Conservation (phyloP, 768 basidiomycete species). For the Pleurotus pulmonarius region DNA sequence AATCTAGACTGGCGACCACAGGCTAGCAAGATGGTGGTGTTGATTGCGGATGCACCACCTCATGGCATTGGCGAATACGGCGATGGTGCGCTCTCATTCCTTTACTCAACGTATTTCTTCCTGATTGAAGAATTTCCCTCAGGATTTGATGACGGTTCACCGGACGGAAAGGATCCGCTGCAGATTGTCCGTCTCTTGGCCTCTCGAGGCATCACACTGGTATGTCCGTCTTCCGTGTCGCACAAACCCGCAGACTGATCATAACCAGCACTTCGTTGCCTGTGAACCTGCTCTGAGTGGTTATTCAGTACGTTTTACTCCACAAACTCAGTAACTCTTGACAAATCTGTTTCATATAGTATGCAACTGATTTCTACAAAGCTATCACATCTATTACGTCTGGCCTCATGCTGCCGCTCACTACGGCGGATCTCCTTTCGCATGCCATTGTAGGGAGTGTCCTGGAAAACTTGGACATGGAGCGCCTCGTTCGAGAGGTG, state of each 20-base stretch:
- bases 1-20: constrained; percentile 87
- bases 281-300: constrained; percentile 96
- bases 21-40: constrained; percentile 93
- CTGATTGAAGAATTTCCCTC: constrained; percentile 11
- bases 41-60: constrained; percentile 96
- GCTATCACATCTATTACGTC: constrained; percentile 91
- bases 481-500: constrained; percentile 90
- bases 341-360: constrained; percentile 36
- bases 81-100: constrained; percentile 59
- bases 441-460: constrained; percentile 97
- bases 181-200: constrained; percentile 89
- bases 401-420: constrained; percentile 93
- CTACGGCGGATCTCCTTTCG: constrained; percentile 90
- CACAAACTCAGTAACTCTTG: background rate
- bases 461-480: constrained; percentile 98
- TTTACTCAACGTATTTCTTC: constrained; percentile 12
- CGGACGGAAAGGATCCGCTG: constrained; percentile 90
- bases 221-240: constrained; percentile 30
- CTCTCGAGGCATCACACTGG: constrained; percentile 83
- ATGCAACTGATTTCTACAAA: constrained; percentile 92
- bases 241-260: constrained; percentile 6
- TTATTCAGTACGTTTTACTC: constrained; percentile 61
- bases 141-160: constrained; percentile 94
- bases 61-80: constrained; percentile 98
- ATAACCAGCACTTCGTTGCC: constrained; percentile 89